Percentiles rank a stretch among this genome's conserved stretches.
Evolutionary conservation across 805 yeast species (phyloP).

Genomic region (Nakazawaea ernobii): DNA sequence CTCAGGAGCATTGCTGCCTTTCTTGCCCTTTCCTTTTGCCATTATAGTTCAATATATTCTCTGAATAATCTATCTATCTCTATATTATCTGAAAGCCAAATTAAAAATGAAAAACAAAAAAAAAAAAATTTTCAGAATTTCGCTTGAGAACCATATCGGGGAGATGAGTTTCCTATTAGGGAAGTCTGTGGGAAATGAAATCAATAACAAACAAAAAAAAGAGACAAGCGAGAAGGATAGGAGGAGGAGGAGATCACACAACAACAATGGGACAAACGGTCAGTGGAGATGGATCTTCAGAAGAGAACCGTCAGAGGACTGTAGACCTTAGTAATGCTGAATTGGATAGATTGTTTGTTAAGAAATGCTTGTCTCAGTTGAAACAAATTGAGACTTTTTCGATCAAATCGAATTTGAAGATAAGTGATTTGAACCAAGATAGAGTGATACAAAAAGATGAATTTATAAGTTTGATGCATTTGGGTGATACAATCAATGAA

Average conservation of each 20-base stretch:
- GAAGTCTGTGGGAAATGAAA: background rate
- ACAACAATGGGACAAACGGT: slow-evolving; percentile 9
- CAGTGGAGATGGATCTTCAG: background rate
- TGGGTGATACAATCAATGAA: slow-evolving; percentile 25
- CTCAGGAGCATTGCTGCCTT: slow-evolving; percentile 10
- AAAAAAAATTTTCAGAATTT: background rate
- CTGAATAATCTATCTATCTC: background rate
- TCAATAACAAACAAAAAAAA: background rate
- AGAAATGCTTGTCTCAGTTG: slow-evolving; percentile 4
- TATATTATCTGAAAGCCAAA: background rate
- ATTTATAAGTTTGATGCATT: slow-evolving; percentile 23
- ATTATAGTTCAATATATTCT: slow-evolving; percentile 9
- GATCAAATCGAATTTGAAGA: slow-evolving; percentile 17
- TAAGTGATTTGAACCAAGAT: slow-evolving; percentile 18
- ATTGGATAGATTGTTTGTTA: slow-evolving; percentile 3
- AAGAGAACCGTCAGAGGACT: background rate
- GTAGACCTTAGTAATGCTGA: background rate
- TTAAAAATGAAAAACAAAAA: background rate
- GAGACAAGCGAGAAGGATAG: background rate
- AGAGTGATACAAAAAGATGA: slow-evolving; percentile 21
- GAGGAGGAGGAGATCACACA: background rate
- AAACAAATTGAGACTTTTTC: slow-evolving; percentile 12
- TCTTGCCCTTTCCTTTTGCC: slow-evolving; percentile 10
- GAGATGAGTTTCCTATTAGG: background rate
- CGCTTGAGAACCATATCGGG: background rate